These are phyloP conservation scores for Penicillium daleae DNA, from an alignment of 495 filamentous ascomycete species.

Conservation along the genomic window DNA sequence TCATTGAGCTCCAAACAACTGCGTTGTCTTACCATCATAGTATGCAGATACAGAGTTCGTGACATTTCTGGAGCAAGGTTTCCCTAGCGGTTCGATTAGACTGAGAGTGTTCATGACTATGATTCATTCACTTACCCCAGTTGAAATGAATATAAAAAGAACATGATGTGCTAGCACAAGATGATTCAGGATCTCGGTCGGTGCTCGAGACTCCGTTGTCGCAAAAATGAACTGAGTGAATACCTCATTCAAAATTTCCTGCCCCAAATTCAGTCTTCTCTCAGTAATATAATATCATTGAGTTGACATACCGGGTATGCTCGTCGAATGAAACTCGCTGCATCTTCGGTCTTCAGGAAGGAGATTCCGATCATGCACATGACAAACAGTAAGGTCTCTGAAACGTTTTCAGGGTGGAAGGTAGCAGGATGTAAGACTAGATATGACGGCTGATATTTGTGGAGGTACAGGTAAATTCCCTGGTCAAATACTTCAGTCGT, in stretches of 20 bases:
- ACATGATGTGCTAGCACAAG: background rate
- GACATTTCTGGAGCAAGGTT: background rate
- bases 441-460: background rate
- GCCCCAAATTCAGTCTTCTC: background rate
- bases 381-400: background rate
- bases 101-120: background rate
- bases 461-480: background rate
- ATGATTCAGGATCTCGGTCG: background rate
- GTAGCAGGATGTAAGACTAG: background rate
- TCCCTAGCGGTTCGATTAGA: background rate
- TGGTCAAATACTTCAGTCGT: background rate
- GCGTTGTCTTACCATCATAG: background rate
- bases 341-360: background rate
- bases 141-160: background rate
- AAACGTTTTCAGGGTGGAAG: background rate
- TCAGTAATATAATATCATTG: background rate
- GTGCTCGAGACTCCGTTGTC: background rate
- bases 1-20: background rate
- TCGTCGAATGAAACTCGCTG: background rate
- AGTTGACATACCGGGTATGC: background rate
- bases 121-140: background rate
- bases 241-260: background rate
- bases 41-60: background rate
- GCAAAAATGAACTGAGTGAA: background rate
- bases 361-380: background rate